Base-by-base conservation (phyloP, 805 yeast genomes). In the Candida golubevii region DNA sequence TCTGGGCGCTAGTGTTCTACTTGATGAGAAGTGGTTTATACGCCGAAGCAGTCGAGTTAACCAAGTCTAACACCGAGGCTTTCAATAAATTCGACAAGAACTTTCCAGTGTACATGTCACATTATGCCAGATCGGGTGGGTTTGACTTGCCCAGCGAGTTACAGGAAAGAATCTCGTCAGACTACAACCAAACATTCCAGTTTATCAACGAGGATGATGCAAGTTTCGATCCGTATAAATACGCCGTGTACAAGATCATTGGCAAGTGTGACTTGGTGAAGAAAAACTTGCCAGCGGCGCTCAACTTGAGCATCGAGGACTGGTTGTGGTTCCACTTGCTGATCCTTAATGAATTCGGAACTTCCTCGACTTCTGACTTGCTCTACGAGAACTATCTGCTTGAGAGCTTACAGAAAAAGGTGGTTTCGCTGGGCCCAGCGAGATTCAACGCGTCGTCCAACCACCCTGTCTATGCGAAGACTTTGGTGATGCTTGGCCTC, bases 241-340 rank as follows among this genome's bases (percentile, higher is more conserved):
- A 83, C 60, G 93, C 97, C 0, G 84, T 89, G 6, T 93, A 88
- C 69, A 91, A 93, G 65, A 75, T 93, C 26, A 77, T 91, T 46
- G 98, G 98, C n/a, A 83, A 93, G 62, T 88, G 97, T 63, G 83
- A 82, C 67, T 59, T 84, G 58, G 71, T 85, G 38, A 74, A 82
- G 63, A 80, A 81, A 63, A 69, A 78, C 50, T 67, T 90, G 55
- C 80, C 95, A 32, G 62, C 81, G n/a, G 70, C 78, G 33, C 78
- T 91, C 28, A 77, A 85, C 33, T 66, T 81, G 32, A 86, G 95
- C 46, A 79, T 90, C 38, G 98, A 91, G 63, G 98, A 91, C 66
- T 91, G 98, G 98, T 63, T 91, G 39, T 91, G 99, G 99, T 79
- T 86, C 60, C 97, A 93, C 64, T 74, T 93, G 45, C 75, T 81